Conservation (phyloP, 352 stramenopile genomes). For the Globisporangium recalcitrans region DNA sequence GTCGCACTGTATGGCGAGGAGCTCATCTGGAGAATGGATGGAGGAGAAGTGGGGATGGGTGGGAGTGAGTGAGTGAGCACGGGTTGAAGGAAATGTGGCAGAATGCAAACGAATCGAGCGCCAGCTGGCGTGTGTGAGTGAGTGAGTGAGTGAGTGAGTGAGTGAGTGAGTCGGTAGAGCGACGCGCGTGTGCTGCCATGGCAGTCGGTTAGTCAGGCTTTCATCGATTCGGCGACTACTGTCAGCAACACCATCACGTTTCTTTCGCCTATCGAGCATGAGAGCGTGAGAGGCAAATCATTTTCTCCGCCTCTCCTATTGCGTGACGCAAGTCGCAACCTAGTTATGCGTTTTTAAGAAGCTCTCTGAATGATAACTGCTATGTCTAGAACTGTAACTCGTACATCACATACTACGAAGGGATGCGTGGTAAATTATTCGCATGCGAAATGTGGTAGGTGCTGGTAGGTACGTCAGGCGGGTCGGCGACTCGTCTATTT, state of each 20-base stretch:
- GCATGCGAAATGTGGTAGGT: conserved; percentile 8
- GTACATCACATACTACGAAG: not conserved
- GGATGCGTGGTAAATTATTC: not conserved
- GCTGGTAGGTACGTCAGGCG: not conserved
- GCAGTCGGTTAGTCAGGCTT: not conserved
- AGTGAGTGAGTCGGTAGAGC: not conserved
- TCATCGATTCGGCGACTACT: no score
- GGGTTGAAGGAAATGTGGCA: no score
- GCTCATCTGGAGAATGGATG: not conserved
- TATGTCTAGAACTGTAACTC: not conserved
- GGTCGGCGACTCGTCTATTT: conserved; percentile 1
- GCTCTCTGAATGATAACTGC: not conserved
- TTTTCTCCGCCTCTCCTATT: no score
- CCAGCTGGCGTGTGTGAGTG: not conserved
- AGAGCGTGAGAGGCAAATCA: not conserved
- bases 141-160: no score
- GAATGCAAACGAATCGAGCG: not conserved
- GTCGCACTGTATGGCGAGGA: no score
- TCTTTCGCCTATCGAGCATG: not conserved
- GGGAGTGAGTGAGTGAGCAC: not conserved
- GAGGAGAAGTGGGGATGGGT: not conserved
- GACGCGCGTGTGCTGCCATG: not conserved
- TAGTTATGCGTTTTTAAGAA: no score
- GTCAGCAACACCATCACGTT: not conserved
- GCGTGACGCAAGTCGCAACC: no score